Base-by-base conservation (phyloP, 164 flowering plant species). In the Sextonia rubra region DNA sequence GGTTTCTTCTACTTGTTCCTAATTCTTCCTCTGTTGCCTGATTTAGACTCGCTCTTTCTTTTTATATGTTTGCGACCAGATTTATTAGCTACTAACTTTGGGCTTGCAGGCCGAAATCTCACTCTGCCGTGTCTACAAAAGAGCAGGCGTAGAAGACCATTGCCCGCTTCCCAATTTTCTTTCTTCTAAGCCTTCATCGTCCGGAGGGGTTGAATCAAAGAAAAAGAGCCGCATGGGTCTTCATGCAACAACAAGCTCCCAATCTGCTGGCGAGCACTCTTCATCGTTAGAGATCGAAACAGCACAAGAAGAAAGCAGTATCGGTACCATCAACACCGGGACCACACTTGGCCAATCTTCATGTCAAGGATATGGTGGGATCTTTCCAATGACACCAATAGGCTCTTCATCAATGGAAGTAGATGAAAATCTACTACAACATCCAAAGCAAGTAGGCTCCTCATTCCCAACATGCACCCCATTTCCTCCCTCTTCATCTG, bases 141-240 rank as follows among this genome's bases (percentile, higher is more conserved):
- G 98, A 82, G 84, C 97, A 0, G 97, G 97, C 73, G 91, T 92
- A 2, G 97, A 91, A 80, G 95, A 90, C 73, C 93, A 93, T 74
- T 87, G 85, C 0, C 84, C 92, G 0, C 83, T 85, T 55, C 91
- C 93, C 22, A 86, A 88, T 4, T 74, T 79, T 0, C 83, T 85
- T 58, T 81, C 85, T 7, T 75, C 90, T 3, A 76, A 79, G 27
- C 66, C 87, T 15, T 84, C 91, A 7, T 81, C 88, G 3, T 80
- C 90, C 12, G 61, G 76, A 77, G 63, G 70, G 23, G 18, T 56
- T 2, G 77, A 74, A 27, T 18, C 72, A 0, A 25, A 72, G 14
- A 60, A 76, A 67, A 74, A 60, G 23, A 69, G 56, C 12, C 29
- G 17, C 76, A 47, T 70, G 68, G 60, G 74, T 3, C 66, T 65